phyloP scores from a whole-genome alignment of 345 rosid genomes.

The Litchi chinensis region DNA sequence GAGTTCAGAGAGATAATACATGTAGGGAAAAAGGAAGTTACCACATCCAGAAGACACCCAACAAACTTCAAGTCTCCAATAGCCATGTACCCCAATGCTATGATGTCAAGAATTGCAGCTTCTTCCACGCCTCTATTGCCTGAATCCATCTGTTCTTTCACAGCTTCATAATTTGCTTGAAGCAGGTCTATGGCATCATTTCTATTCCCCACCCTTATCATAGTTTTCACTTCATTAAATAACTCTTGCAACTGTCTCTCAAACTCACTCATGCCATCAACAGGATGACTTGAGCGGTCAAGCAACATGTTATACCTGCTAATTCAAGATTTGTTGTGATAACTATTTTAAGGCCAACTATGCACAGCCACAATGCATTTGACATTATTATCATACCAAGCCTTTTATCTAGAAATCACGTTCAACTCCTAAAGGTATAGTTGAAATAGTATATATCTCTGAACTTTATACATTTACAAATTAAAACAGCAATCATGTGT shows the following conservation, averaged over 20 bases:
- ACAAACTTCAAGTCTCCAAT: slow-evolving; percentile 65
- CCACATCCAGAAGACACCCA: slow-evolving; percentile 52
- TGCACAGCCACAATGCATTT: neutral
- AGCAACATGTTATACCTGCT: slow-evolving; percentile 43
- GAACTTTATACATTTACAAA: neutral
- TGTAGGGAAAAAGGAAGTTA: slow-evolving; percentile 31
- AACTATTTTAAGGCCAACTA: slow-evolving; percentile 18
- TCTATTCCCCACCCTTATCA: slow-evolving; percentile 59
- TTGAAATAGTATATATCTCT: neutral
- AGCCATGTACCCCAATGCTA: slow-evolving; percentile 78
- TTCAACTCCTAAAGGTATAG: neutral
- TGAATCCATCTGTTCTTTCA: slow-evolving; percentile 59
- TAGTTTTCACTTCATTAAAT: slow-evolving; percentile 63
- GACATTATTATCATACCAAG: slow-evolving; percentile 5
- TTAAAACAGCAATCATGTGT: neutral
- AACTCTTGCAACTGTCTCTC: slow-evolving; percentile 73
- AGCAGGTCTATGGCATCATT: slow-evolving; percentile 71
- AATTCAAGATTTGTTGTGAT: slow-evolving; percentile 8
- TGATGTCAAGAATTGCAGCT: slow-evolving; percentile 77
- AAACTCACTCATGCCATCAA: slow-evolving; percentile 44
- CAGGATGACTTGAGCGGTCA: slow-evolving; percentile 33
- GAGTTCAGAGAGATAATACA: neutral
- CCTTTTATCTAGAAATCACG: slow-evolving; percentile 7
- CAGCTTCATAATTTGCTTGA: slow-evolving; percentile 77
- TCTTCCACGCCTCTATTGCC: slow-evolving; percentile 68